A percentile compares a stretch with the other conserved stretches of the same genome.
Conservation (phyloP, 495 filamentous ascomycete species). For the Halenospora varia region DNA sequence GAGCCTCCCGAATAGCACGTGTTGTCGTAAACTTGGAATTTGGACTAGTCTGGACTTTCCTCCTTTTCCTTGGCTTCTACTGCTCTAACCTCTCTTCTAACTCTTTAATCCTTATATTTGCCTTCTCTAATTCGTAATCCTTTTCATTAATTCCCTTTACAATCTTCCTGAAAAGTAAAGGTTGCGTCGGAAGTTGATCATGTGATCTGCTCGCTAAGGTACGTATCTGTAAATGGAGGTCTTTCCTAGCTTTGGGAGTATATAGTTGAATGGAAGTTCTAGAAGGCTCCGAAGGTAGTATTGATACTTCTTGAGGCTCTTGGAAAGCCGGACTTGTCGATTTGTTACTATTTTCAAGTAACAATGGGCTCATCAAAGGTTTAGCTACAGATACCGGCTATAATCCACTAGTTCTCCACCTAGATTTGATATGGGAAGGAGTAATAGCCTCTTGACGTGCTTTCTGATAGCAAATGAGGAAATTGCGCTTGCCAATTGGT, state of each 20-base stretch:
- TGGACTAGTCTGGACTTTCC: not conserved
- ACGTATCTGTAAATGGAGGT: too few relatives aligned
- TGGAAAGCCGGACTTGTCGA: not conserved
- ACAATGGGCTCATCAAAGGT: not conserved
- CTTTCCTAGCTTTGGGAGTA: not conserved
- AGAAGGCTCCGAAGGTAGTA: not conserved
- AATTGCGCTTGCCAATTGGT: constrained; percentile 1
- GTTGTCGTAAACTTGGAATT: not conserved
- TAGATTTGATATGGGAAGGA: not conserved
- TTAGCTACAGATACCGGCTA: not conserved
- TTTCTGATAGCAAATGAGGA: not conserved
- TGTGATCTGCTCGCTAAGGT: not conserved
- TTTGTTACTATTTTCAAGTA: not conserved
- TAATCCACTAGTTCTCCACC: not conserved
- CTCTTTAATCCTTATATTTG: not conserved
- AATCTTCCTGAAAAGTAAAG: not conserved
- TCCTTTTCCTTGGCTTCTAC: not conserved
- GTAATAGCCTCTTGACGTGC: not conserved
- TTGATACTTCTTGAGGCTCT: not conserved
- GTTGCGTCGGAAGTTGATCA: not conserved
- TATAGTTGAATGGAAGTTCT: not conserved
- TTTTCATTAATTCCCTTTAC: not conserved
- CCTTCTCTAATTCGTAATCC: not conserved
- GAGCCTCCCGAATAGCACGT: not conserved
- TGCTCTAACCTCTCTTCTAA: not conserved